A percentile compares a stretch with the other conserved stretches of the same genome.
Evolutionary conservation across 148 eudicot genomes (phyloP).

Genomic region (Camellia lanceoleosa): DNA sequence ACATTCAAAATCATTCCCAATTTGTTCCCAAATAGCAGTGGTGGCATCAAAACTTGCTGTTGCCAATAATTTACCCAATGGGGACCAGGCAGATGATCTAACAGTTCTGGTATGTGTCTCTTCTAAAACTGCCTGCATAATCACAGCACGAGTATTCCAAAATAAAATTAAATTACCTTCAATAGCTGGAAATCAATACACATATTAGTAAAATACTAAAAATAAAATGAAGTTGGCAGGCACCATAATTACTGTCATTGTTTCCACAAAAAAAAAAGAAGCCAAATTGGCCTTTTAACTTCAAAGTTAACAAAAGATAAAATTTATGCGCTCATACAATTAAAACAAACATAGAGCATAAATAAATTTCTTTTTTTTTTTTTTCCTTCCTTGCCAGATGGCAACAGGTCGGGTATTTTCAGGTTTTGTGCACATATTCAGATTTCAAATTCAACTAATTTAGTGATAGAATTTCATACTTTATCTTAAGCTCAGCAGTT

Average conservation of each 20-base stretch:
- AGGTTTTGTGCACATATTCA: too few species aligned
- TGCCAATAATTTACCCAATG: conserved; percentile 80
- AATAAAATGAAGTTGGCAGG: background rate
- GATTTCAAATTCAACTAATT: too few species aligned
- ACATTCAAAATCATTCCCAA: conserved; percentile 79
- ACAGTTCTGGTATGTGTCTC: conserved; percentile 85
- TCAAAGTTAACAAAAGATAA: too few species aligned
- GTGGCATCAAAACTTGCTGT: conserved; percentile 97
- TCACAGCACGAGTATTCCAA: conserved; percentile 8
- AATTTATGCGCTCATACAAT: too few species aligned
- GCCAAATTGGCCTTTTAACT: too few species aligned
- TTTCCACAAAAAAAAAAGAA: background rate
- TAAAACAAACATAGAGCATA: background rate
- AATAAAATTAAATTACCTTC: background rate
- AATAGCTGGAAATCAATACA: background rate
- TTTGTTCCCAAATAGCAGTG: conserved; percentile 77
- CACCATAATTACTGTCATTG: background rate
- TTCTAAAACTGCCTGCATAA: conserved; percentile 70
- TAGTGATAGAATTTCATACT: too few species aligned
- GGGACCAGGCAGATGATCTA: conserved; percentile 94
- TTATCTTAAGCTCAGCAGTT: too few species aligned
- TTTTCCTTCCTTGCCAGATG: background rate
- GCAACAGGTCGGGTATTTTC: too few species aligned
- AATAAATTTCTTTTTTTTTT: too few species aligned
- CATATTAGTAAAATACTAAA: background rate